Conservation (phyloP, 805 yeast genomes). For the Kregervanrija delftensis region DNA sequence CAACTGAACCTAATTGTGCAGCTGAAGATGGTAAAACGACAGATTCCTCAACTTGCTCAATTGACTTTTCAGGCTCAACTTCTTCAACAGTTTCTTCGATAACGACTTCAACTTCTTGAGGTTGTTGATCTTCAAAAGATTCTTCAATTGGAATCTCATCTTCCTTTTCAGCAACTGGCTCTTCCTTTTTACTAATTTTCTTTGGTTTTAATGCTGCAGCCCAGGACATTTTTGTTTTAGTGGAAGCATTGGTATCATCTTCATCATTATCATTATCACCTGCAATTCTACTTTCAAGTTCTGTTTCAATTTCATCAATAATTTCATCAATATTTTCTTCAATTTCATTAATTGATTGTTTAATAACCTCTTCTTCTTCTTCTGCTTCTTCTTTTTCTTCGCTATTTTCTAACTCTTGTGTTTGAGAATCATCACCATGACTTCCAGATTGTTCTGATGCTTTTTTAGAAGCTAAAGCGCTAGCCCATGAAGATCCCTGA, state of each 20-base stretch:
- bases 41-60: constrained; percentile 12
- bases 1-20: constrained; percentile 36
- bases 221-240: constrained; percentile 18
- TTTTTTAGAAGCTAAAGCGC: constrained; percentile 20
- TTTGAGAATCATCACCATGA: no score
- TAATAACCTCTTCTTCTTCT: constrained; percentile 10
- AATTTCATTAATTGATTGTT: constrained; percentile 1
- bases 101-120: neutral
- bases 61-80: constrained; percentile 5
- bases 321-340: constrained; percentile 5
- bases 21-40: constrained; percentile 43
- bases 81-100: constrained; percentile 7
- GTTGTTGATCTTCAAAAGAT: neutral
- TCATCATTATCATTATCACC: constrained; percentile 9
- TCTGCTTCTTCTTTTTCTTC: constrained; percentile 4
- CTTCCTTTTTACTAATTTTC: constrained; percentile 15
- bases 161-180: constrained; percentile 7
- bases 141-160: constrained; percentile 2
- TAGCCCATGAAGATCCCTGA: constrained; percentile 28
- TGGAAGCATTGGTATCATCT: constrained; percentile 20
- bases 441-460: neutral
- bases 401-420: neutral
- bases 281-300: neutral
- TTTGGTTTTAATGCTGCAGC: constrained; percentile 16
- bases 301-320: constrained; percentile 4